Evolutionary conservation across 805 yeast species (phyloP).

Genomic region (Yamadazyma sp.): DNA sequence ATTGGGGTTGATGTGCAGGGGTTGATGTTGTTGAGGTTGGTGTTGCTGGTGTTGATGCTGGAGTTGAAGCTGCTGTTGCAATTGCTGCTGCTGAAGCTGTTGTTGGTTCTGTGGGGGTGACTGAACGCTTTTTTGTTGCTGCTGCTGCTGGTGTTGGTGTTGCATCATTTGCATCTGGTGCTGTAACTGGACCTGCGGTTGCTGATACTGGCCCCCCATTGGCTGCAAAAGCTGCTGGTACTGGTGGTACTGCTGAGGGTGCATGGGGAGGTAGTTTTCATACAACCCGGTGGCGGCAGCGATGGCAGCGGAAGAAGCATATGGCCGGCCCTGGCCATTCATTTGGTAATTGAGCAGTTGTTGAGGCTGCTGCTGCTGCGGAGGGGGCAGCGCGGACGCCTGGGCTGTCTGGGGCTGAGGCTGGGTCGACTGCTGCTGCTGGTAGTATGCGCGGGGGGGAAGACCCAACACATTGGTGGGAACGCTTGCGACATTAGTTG

Average conservation of each 20-base stretch:
- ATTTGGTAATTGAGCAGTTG: slow-evolving; percentile 10
- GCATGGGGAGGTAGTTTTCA: slow-evolving; percentile 16
- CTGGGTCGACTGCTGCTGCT: slow-evolving; percentile 5
- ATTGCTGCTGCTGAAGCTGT: slow-evolving; percentile 11
- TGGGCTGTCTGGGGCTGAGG: slow-evolving; percentile 10
- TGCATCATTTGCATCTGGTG: slow-evolving; percentile 9
- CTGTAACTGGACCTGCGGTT: slow-evolving; percentile 2
- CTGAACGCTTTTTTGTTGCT: slow-evolving; percentile 13
- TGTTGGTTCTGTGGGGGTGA: slow-evolving; percentile 17
- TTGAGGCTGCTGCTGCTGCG: slow-evolving; percentile 17
- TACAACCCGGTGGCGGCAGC: slow-evolving; percentile 13
- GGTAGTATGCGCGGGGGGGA: slow-evolving; percentile 12
- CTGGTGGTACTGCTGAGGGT: slow-evolving; percentile 20
- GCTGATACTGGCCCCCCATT: slow-evolving; percentile 6
- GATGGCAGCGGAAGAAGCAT: slow-evolving; percentile 8
- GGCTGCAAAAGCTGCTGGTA: slow-evolving; percentile 16
- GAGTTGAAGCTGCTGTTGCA: slow-evolving; percentile 10
- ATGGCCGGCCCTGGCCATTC: slow-evolving; percentile 4
- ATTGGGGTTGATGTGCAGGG: slow-evolving; percentile 5
- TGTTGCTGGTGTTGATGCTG: slow-evolving; percentile 12
- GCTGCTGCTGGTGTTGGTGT: slow-evolving; percentile 15
- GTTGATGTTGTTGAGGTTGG: slow-evolving; percentile 4
- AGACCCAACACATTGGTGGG: slow-evolving; percentile 8
- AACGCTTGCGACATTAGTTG: slow-evolving; percentile 3
- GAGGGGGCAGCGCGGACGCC: slow-evolving; percentile 10